Evolutionary conservation across 768 basidiomycete species (phyloP).

Genomic region (Boletus bicolor): DNA sequence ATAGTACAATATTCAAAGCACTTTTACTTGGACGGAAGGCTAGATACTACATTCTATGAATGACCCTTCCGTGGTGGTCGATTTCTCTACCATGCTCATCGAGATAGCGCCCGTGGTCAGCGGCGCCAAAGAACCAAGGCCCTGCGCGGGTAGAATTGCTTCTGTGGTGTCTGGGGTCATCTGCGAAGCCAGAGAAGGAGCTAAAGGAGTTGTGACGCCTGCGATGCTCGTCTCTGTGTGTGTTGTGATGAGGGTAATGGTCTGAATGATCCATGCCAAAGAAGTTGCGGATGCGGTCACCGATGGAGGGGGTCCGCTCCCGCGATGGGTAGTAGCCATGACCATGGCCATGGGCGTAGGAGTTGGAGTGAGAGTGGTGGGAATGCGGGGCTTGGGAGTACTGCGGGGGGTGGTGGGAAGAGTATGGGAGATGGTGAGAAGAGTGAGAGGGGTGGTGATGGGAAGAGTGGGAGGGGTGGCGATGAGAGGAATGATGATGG

Average conservation of each 20-base stretch:
- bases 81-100: constrained; percentile 30
- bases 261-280: constrained; percentile 31
- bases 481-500: constrained; percentile 17
- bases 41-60: constrained; percentile 25
- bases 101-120: constrained; percentile 15
- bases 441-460: constrained; percentile 2
- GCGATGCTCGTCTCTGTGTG: constrained; percentile 11
- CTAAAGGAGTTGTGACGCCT: constrained; percentile 28
- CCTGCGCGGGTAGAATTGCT: constrained; percentile 19
- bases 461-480: constrained; percentile 19
- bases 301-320: constrained; percentile 26
- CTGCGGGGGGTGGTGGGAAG: neutral
- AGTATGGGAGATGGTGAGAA: no score
- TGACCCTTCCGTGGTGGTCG: constrained; percentile 23
- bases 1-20: neutral
- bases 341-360: constrained; percentile 14
- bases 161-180: constrained; percentile 14
- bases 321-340: constrained; percentile 8
- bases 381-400: constrained; percentile 7
- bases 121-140: constrained; percentile 21
- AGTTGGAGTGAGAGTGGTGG: constrained; percentile 10
- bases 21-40: neutral
- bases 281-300: constrained; percentile 38
- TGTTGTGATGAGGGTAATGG: neutral
- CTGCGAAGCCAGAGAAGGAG: constrained; percentile 23